Conservation (phyloP, 2,329 filamentous ascomycete genomes). For the Pyrenochaeta sp. region DNA sequence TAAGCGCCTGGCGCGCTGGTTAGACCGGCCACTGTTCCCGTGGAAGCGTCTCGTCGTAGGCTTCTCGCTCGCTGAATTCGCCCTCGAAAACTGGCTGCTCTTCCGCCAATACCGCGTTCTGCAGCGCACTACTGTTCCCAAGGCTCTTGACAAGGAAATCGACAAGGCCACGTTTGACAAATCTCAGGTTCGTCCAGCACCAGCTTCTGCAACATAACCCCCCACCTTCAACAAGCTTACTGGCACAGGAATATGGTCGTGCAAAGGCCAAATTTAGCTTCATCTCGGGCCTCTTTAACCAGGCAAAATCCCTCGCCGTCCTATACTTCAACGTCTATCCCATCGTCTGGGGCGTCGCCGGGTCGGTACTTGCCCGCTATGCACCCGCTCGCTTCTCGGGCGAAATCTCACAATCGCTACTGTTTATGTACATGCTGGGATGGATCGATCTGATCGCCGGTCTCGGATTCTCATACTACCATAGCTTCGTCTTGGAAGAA, state of each 20-base stretch:
- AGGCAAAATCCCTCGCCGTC: slow-evolving; percentile 87
- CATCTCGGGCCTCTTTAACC: slow-evolving; percentile 80
- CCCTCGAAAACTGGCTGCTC: slow-evolving; percentile 89
- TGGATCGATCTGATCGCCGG: slow-evolving; percentile 81
- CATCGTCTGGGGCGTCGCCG: slow-evolving; percentile 86
- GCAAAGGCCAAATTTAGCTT: slow-evolving; percentile 93
- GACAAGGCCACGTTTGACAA: slow-evolving; percentile 92
- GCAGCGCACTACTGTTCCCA: slow-evolving; percentile 79
- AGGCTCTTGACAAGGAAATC: slow-evolving; percentile 88
- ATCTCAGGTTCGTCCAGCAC: slow-evolving; percentile 67
- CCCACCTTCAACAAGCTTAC: slow-evolving; percentile 25
- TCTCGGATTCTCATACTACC: slow-evolving; percentile 85
- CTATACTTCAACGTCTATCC: slow-evolving; percentile 92
- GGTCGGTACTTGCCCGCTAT: slow-evolving; percentile 75
- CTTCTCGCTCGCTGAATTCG: slow-evolving; percentile 90
- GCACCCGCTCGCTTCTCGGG: slow-evolving; percentile 82
- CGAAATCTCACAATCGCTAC: slow-evolving; percentile 91
- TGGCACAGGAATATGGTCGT: slow-evolving; percentile 78
- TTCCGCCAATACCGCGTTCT: slow-evolving; percentile 90
- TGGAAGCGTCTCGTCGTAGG: slow-evolving; percentile 97
- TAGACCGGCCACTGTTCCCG: slow-evolving; percentile 92
- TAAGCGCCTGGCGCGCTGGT: slow-evolving; percentile 77
- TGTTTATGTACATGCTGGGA: slow-evolving; percentile 90
- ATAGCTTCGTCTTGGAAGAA: slow-evolving; percentile 95
- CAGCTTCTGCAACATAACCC: neutral